phyloP scores from a whole-genome alignment of 441 rosid genomes.

The Capsella rubella region DNA sequence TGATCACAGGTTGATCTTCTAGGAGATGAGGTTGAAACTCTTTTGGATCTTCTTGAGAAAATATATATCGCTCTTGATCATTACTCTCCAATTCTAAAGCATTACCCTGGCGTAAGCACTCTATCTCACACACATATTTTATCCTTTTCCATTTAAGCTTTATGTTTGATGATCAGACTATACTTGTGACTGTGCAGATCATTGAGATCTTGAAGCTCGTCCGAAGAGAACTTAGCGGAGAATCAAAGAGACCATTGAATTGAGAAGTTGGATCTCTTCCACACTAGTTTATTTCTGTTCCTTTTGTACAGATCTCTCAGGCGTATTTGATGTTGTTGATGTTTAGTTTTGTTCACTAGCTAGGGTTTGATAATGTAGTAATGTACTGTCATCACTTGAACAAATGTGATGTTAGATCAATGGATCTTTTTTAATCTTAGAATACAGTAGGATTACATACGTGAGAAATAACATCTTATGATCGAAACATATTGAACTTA shows the following conservation, averaged over 20 bases:
- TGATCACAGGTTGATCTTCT: constrained; percentile 85
- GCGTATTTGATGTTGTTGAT: constrained; percentile 28
- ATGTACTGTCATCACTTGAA: constrained; percentile 22
- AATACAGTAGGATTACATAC: not conserved
- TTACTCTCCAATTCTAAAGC: constrained; percentile 87
- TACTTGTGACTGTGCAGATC: constrained; percentile 55
- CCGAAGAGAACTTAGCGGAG: constrained; percentile 80
- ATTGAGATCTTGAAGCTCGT: constrained; percentile 88
- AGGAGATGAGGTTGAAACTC: constrained; percentile 90
- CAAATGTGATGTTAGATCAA: constrained; percentile 5
- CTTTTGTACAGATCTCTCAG: constrained; percentile 38
- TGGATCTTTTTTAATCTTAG: constrained; percentile 2
- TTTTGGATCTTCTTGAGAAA: constrained; percentile 82
- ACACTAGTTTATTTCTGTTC: constrained; percentile 28
- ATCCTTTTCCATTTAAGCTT: constrained; percentile 14
- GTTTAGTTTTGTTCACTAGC: constrained; percentile 35
- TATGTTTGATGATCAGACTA: constrained; percentile 6
- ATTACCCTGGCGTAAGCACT: constrained; percentile 91
- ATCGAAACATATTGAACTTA: not conserved
- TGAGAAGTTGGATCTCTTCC: constrained; percentile 37
- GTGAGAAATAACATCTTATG: not conserved
- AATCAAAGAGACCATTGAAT: constrained; percentile 50
- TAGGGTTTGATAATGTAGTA: constrained; percentile 29
- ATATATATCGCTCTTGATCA: constrained; percentile 94
- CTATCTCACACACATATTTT: not conserved